These are phyloP conservation scores for Tricholoma flavovirens DNA, from an alignment of 768 basidiomycete genomes.

Conservation along the genomic window DNA sequence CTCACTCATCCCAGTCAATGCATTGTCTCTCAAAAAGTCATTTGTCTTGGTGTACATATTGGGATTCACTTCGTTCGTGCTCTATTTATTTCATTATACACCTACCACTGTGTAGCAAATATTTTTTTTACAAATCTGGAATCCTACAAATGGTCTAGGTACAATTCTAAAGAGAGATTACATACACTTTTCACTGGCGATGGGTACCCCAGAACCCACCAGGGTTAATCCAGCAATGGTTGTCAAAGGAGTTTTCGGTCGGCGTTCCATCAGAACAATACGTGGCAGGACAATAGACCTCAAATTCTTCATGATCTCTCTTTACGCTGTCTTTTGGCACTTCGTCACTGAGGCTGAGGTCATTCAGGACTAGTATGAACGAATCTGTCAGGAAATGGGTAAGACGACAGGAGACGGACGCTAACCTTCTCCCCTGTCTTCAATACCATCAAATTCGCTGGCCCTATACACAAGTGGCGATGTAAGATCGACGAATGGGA, in stretches of 20 bases:
- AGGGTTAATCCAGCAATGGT: conserved; percentile 27
- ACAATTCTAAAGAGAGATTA: background rate
- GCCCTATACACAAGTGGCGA: conserved; percentile 1
- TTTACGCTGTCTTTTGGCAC: conserved; percentile 3
- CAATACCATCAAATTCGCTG: conserved; percentile 16
- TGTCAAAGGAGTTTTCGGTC: background rate
- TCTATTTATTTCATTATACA: background rate
- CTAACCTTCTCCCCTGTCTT: conserved; percentile 9
- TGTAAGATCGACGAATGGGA: background rate
- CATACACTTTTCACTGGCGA: background rate
- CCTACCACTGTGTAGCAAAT: background rate
- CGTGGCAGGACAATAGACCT: conserved; percentile 16
- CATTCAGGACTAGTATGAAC: conserved; percentile 7
- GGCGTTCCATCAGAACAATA: conserved; percentile 7
- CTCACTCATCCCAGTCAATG: background rate
- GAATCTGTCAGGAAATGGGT: background rate
- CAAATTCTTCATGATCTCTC: conserved; percentile 2
- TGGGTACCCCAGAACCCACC: conserved; percentile 18
- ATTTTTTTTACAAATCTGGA: background rate
- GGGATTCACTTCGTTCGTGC: background rate
- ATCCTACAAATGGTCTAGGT: background rate
- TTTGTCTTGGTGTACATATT: background rate
- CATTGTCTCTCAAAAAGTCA: background rate
- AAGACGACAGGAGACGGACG: background rate
- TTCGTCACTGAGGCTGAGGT: conserved; percentile 5